Evolutionary conservation across 2,329 filamentous ascomycete species (phyloP).

Genomic region (Pyrenochaeta sp.): DNA sequence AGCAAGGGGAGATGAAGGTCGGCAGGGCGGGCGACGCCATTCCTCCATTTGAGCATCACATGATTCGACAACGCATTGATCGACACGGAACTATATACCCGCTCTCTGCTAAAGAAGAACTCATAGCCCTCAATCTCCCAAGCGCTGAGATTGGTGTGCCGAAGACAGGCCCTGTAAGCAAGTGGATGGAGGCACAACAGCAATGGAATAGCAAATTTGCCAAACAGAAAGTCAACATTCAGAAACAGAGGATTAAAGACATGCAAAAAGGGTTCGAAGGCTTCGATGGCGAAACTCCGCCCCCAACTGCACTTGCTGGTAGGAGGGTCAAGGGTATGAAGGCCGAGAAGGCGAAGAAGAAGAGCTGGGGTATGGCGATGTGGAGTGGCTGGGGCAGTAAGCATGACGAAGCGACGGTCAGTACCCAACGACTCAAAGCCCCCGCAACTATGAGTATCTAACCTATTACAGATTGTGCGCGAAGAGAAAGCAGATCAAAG

Average conservation of each 20-base stretch:
- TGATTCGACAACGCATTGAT: conserved; percentile 90
- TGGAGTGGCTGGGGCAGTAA: conserved; percentile 91
- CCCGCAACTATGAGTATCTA: background rate
- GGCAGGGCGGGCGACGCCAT: conserved; percentile 88
- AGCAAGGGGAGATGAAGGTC: conserved; percentile 54
- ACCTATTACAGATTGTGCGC: conserved; percentile 40
- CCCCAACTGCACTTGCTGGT: conserved; percentile 82
- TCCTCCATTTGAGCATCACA: conserved; percentile 80
- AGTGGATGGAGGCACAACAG: conserved; percentile 80
- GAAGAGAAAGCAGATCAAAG: conserved; percentile 44
- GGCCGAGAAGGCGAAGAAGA: conserved; percentile 64
- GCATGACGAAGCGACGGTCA: conserved; percentile 80
- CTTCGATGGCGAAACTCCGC: conserved; percentile 77
- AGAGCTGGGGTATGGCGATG: conserved; percentile 78
- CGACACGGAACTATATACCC: conserved; percentile 77
- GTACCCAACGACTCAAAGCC: conserved; percentile 5
- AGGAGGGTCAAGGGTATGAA: conserved; percentile 63
- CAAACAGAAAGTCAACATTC: conserved; percentile 73
- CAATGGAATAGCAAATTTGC: conserved; percentile 79
- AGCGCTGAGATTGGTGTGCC: conserved; percentile 76
- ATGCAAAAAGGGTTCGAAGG: conserved; percentile 75
- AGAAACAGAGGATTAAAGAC: conserved; percentile 77
- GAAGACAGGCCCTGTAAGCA: conserved; percentile 79
- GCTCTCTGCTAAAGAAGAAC: conserved; percentile 69
- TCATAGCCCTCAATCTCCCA: conserved; percentile 72